These are phyloP conservation scores for Cymbopogon citratus DNA, from an alignment of 176 grass and related monocot species.

Conservation along the genomic window DNA sequence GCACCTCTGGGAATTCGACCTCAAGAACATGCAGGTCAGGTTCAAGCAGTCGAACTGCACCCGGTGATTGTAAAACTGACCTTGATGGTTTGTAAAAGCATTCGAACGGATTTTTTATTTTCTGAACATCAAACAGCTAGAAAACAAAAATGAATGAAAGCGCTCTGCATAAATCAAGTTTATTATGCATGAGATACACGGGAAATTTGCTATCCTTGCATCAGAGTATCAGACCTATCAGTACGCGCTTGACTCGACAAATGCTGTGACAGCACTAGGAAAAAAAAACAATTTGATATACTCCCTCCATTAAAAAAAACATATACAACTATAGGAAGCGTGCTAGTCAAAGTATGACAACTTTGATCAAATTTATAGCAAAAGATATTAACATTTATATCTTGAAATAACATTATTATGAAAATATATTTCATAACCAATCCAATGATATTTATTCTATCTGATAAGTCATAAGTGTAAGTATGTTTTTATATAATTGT, in stretches of 20 bases:
- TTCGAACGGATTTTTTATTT: not conserved
- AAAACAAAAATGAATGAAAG: not conserved
- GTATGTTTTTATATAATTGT: too few species aligned
- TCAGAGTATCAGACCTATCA: not conserved
- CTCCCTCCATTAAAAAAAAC: too few species aligned
- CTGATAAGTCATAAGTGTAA: too few species aligned
- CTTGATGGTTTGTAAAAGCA: not conserved
- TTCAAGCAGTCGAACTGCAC: constrained; percentile 51
- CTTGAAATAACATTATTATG: too few species aligned
- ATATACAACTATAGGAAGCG: too few species aligned
- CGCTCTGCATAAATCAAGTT: not conserved
- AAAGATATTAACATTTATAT: too few species aligned
- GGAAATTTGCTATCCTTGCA: not conserved
- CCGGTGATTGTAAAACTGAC: not conserved
- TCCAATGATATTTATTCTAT: too few species aligned
- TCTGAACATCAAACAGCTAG: not conserved
- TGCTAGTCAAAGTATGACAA: too few species aligned
- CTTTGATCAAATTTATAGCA: too few species aligned
- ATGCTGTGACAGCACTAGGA: not conserved
- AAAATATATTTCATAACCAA: too few species aligned
- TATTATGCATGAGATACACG: not conserved
- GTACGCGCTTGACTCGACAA: not conserved
- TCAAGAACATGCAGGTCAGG: constrained; percentile 48
- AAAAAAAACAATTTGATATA: too few species aligned
- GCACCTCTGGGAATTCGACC: constrained; percentile 91